Evolutionary conservation across 2,329 filamentous ascomycete genomes (phyloP), one percentile per base, ranked within the genome.

Genomic region (Graphiopsis chlorocephala): DNA sequence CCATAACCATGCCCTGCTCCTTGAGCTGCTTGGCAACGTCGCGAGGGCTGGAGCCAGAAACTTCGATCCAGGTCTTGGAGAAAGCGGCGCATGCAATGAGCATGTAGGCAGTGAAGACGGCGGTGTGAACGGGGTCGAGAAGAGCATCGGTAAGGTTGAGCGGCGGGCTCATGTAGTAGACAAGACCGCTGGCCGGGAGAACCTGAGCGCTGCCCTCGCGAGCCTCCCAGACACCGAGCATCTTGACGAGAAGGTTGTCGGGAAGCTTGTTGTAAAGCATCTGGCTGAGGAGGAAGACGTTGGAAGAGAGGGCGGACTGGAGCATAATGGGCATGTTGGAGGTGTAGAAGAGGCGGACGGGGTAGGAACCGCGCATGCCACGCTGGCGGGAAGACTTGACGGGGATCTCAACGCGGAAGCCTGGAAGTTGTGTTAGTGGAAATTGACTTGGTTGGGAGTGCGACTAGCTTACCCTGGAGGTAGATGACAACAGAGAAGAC

Each of bases 321-420:
- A 99, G 87, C 95, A 99, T 99, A 83, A 99, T 99, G 78, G 95
- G 95, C 96, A 99, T 99, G 90, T 99, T 99, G 80, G 93, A 97
- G 78, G 95, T 99, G 85, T 99, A 99, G 88, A 99, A 99, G 66
- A 99, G 91, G 77, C 96, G 94, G 80, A 99, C 88, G 75, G 95
- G 95, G 87, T 98, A 99, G 47, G 93, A 96, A 76, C 94, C 96
- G 75, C 95, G 94, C 79, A 96, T 95, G 81, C 95, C 95, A 86
- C 95, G 93, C 87, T 99, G 95, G 83, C 95, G 93, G 74, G 93
- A 94, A 67, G 93, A 97, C 89, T 99, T 99, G 86, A 99, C 95
- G 68, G 96, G 96, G 78, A 99, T 99, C 84, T 99, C 95, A 77
- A 99, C 95, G 72, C 95, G 95, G 92, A 99, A 98, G 71, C 95